phyloP scores from a whole-genome alignment of 2,329 filamentous ascomycete genomes.

The Elsinoe arachidis region DNA sequence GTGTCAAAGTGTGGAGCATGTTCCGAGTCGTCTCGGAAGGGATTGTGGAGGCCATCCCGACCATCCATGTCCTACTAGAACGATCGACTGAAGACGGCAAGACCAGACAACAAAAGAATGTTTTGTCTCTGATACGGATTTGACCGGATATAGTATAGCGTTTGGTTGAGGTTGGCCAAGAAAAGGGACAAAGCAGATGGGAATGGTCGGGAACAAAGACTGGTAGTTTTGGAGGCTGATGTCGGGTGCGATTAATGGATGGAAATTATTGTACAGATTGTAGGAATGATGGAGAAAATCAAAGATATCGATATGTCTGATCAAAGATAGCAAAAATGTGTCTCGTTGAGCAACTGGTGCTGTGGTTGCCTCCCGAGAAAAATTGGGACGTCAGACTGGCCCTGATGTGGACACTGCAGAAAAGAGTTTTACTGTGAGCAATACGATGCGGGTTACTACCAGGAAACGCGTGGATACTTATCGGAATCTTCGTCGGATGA shows the following conservation, averaged over 20 bases:
- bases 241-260: neutral
- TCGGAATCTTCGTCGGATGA: neutral
- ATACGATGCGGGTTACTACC: neutral
- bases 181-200: slow-evolving; percentile 6
- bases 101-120: neutral
- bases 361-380: slow-evolving; percentile 8
- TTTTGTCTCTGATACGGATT: neutral
- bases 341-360: slow-evolving; percentile 9
- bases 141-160: slow-evolving; percentile 8
- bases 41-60: neutral
- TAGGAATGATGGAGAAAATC: neutral
- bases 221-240: neutral
- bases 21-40: slow-evolving; percentile 2
- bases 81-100: neutral
- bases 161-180: slow-evolving; percentile 8
- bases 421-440: slow-evolving; percentile 6
- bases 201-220: slow-evolving; percentile 1
- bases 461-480: slow-evolving; percentile 3
- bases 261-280: neutral
- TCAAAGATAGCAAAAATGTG: neutral
- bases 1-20: neutral
- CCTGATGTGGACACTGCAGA: neutral
- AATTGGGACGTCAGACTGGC: neutral
- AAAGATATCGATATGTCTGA: neutral
- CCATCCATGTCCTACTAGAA: slow-evolving; percentile 8